Base-by-base conservation (phyloP, 352 stramenopile species). In the Globisporangium yorkense region DNA sequence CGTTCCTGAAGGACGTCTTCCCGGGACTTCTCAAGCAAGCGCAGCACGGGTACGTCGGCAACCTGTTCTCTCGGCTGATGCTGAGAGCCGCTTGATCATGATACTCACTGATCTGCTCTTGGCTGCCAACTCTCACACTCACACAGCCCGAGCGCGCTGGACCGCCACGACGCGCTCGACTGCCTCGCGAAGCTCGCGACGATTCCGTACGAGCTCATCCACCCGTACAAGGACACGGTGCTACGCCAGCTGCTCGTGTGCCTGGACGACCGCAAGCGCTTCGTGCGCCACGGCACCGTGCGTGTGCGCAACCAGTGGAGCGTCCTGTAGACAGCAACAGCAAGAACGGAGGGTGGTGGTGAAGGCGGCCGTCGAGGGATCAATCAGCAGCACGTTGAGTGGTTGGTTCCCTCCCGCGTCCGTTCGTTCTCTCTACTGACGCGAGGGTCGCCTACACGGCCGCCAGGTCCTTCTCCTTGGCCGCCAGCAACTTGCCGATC, bases 221-320 rank as follows among this genome's bases (percentile, higher is more conserved):
- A 94, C 33, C 83, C 87, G 35, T 94, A 95, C 68, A 95, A 93
- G 68, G 82, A 90, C 61, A 54, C 69, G 18, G 87, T 96, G 62
- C 76, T 92, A 54, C 76, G 79, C 48, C 75, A 89, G 48, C 65
- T 97, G 18, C 66, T 86, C 53, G 49, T 67, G n/a, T 85, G 85
- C 21, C 69, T 97, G 24, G 78, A 97, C 63, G 88, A 97, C 60
- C 84, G 75, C 60, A 94, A 95, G 59, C 86, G 87, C 29, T 81
- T 93, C 44, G 87, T 97, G 55, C 87, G 88, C 31, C 85, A 95
- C 65, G 78, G 75, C 53, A 82, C 87, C 2, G 88, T 95, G 54
- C 81, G 85, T n/a, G 84, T 96, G 57, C 85, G 88, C 60, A 97
- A 97, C 74, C 71, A 89, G 64, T 97, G 88, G 88, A 92, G 87